These are phyloP conservation scores for Bimuria novae-zelandiae DNA, from an alignment of 2,329 filamentous ascomycete genomes.

Conservation along the genomic window DNA sequence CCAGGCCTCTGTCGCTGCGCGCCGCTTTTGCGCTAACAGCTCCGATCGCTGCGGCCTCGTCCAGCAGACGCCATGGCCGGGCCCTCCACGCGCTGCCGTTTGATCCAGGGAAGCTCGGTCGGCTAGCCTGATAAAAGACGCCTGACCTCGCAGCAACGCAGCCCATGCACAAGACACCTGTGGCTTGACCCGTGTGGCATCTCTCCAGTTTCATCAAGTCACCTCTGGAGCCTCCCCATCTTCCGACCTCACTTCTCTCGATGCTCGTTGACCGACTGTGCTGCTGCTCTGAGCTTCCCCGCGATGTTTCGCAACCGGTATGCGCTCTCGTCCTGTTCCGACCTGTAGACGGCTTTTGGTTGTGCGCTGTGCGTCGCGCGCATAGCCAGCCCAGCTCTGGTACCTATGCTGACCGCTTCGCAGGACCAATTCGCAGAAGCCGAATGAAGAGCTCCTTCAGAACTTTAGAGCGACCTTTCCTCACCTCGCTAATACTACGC, in stretches of 20 bases:
- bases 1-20: conserved; percentile 18
- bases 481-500: conserved; percentile 57
- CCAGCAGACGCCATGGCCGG: conserved; percentile 25
- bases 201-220: conserved; percentile 42
- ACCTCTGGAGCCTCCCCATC: conserved; percentile 27
- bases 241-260: conserved; percentile 35
- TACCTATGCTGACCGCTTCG: conserved; percentile 27
- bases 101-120: conserved; percentile 26
- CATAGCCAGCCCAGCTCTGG: conserved; percentile 15
- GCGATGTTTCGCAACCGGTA: conserved; percentile 56
- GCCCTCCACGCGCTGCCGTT: conserved; percentile 29
- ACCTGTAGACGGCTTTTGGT: conserved; percentile 8
- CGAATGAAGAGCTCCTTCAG: conserved; percentile 80
- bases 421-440: conserved; percentile 82
- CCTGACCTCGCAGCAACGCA: conserved; percentile 31
- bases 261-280: conserved; percentile 33
- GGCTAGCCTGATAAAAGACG: conserved; percentile 45
- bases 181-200: conserved; percentile 45
- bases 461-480: conserved; percentile 85
- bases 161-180: conserved; percentile 30
- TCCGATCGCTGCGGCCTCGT: conserved; percentile 8
- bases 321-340: conserved; percentile 18
- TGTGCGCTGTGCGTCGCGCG: conserved; percentile 38
- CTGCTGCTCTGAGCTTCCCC: conserved; percentile 35
- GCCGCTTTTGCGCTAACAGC: conserved; percentile 14